A percentile compares a stretch with the other conserved stretches of the same genome.
These are phyloP conservation scores for Aurifilum marmelostoma DNA, from an alignment of 2,329 filamentous ascomycete genomes.

Conservation along the genomic window DNA sequence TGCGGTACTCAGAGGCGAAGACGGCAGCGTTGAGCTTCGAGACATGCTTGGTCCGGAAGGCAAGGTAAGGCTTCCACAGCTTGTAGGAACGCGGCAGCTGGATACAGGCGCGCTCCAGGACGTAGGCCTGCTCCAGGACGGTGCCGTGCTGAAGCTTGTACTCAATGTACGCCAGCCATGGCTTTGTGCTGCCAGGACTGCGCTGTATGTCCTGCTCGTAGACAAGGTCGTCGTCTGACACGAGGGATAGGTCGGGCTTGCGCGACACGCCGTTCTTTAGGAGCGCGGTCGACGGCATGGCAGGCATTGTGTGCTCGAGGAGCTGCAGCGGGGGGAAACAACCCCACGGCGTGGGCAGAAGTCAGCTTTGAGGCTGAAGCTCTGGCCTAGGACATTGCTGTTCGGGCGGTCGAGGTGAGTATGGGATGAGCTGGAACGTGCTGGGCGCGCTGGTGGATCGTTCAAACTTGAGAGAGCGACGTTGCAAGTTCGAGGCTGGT, in stretches of 20 bases:
- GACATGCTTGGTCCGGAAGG: conserved; percentile 80
- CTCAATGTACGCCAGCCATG: conserved; percentile 92
- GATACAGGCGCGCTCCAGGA: conserved; percentile 87
- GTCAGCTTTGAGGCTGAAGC: conserved; percentile 7
- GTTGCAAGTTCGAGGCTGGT: conserved; percentile 18
- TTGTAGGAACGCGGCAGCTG: conserved; percentile 96
- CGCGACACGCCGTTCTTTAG: conserved; percentile 28
- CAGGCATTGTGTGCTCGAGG: conserved; percentile 21
- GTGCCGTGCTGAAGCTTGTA: conserved; percentile 89
- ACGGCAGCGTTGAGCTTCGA: conserved; percentile 80
- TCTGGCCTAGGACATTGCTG: conserved; percentile 26
- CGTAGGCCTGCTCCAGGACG: conserved; percentile 79
- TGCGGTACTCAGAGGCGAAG: conserved; percentile 80
- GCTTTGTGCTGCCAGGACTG: conserved; percentile 82
- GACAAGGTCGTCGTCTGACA: conserved; percentile 79
- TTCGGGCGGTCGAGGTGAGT: conserved; percentile 12
- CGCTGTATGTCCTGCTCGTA: conserved; percentile 96
- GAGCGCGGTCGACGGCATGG: conserved; percentile 28
- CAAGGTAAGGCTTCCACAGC: conserved; percentile 96
- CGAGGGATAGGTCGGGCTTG: conserved; percentile 29
- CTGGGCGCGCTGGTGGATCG: neutral
- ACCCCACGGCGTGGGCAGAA: conserved; percentile 14
- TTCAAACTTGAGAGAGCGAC: neutral
- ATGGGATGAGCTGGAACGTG: neutral
- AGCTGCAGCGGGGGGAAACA: conserved; percentile 8